Percentiles rank a stretch among this genome's conserved stretches.
phyloP scores from a whole-genome alignment of 768 basidiomycete genomes.

The Cytidiella melzeri region DNA sequence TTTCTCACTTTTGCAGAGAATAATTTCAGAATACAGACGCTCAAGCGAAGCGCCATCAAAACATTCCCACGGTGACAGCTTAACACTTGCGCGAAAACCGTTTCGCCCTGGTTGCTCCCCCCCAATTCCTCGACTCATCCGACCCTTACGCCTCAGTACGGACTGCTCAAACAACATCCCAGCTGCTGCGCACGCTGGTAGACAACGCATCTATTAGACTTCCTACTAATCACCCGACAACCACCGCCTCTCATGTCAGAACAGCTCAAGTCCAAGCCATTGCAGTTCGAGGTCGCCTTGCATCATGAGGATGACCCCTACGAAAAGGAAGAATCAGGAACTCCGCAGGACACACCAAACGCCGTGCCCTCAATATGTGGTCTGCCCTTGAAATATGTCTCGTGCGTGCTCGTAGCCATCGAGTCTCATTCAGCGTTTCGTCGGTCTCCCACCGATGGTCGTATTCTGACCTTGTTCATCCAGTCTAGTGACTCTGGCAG shows the following conservation, averaged over 20 bases:
- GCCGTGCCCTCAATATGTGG: slow-evolving; percentile 56
- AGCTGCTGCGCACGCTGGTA: slow-evolving; percentile 24
- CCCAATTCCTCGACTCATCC: background rate
- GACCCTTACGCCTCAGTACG: background rate
- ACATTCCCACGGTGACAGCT: background rate
- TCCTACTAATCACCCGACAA: slow-evolving; percentile 9
- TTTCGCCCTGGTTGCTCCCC: background rate
- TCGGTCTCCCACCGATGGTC: too few species aligned
- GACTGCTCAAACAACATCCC: slow-evolving; percentile 2
- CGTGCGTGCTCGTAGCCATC: slow-evolving; percentile 17
- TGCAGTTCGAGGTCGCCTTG: slow-evolving; percentile 16
- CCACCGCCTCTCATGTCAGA: slow-evolving; percentile 22
- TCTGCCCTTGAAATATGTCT: slow-evolving; percentile 15
- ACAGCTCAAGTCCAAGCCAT: slow-evolving; percentile 16
- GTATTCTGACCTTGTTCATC: background rate
- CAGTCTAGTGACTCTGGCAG: slow-evolving; percentile 63
- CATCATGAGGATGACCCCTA: slow-evolving; percentile 15
- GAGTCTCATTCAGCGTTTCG: too few species aligned
- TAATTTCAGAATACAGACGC: too few species aligned
- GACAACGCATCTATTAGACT: background rate
- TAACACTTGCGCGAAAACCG: background rate
- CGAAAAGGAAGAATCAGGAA: slow-evolving; percentile 35
- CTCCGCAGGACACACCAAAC: slow-evolving; percentile 29
- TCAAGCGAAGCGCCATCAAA: too few species aligned
- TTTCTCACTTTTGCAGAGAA: too few species aligned